Evolutionary conservation across 306 rosid genomes (phyloP).

Genomic region (Clitoria ternatea): DNA sequence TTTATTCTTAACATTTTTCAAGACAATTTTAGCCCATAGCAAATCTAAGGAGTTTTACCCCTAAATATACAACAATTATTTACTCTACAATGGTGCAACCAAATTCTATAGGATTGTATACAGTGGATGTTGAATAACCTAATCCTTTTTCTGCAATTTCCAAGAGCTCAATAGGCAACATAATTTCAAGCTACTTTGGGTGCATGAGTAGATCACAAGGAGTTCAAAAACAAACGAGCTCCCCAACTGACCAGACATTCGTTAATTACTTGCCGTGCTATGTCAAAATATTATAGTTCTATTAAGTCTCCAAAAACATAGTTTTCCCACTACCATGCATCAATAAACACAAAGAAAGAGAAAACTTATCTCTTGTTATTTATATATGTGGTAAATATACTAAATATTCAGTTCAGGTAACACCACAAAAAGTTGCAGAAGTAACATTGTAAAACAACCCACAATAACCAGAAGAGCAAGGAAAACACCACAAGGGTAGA

Average conservation of each 20-base stretch:
- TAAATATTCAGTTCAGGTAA: not conserved
- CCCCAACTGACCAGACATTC: not conserved
- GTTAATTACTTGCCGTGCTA: not conserved
- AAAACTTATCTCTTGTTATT: not conserved
- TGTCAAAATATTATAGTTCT: not conserved
- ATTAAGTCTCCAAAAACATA: not conserved
- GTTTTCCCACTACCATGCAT: not conserved
- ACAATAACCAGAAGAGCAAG: not conserved
- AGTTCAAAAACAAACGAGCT: not conserved
- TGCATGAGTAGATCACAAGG: not conserved
- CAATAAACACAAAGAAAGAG: conserved; percentile 1
- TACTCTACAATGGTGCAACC: not conserved
- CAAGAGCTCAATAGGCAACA: not conserved
- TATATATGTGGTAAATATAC: conserved; percentile 1
- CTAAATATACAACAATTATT: not conserved
- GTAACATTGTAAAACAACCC: not conserved
- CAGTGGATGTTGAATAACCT: not conserved
- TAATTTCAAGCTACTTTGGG: not conserved
- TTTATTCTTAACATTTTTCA: not conserved
- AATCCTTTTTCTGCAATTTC: not conserved
- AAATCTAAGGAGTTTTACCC: not conserved
- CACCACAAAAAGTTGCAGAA: not conserved
- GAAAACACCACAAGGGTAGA: not conserved
- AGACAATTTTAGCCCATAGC: not conserved
- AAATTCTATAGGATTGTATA: not conserved